phyloP scores from a whole-genome alignment of 192 early-diverging fungal genomes.

The Funneliformis geosporum region DNA sequence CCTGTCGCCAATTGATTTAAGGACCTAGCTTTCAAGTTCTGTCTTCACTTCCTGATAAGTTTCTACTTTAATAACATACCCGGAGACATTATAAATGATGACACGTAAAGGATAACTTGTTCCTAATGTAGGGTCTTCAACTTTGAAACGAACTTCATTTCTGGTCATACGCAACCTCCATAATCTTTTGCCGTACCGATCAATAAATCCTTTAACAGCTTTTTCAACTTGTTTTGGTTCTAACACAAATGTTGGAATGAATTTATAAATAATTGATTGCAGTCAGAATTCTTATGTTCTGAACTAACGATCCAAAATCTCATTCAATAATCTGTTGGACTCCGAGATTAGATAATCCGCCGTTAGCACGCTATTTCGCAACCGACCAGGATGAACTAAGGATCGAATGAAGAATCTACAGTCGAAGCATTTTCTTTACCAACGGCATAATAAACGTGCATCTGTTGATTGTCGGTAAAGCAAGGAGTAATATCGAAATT shows the following conservation, averaged over 20 bases:
- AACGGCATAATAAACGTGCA: slow-evolving; percentile 95
- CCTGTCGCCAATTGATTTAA: slow-evolving; percentile 82
- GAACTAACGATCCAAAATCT: slow-evolving; percentile 93
- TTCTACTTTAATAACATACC: slow-evolving; percentile 89
- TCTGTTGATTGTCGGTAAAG: slow-evolving; percentile 90
- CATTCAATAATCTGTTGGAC: slow-evolving; percentile 88
- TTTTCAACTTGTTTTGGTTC: slow-evolving; percentile 81
- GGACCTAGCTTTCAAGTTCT: slow-evolving; percentile 78
- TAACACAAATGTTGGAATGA: slow-evolving; percentile 96
- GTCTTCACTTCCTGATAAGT: slow-evolving; percentile 93
- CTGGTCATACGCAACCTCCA: slow-evolving; percentile 92
- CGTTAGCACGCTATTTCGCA: slow-evolving; percentile 78
- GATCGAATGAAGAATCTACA: slow-evolving; percentile 98
- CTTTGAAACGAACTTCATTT: slow-evolving; percentile 96
- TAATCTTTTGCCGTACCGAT: slow-evolving; percentile 91
- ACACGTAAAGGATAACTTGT: slow-evolving; percentile 80
- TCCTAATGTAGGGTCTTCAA: slow-evolving; percentile 62
- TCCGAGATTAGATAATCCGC: slow-evolving; percentile 95
- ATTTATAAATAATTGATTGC: slow-evolving; percentile 99
- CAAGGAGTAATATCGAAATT: slow-evolving; percentile 97
- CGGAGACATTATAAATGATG: slow-evolving; percentile 88
- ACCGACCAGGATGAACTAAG: slow-evolving; percentile 89
- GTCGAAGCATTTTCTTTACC: slow-evolving; percentile 92
- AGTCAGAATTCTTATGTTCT: slow-evolving; percentile 94
- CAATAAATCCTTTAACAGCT: slow-evolving; percentile 85